These are phyloP conservation scores for Solanum pinnatisectum DNA, from an alignment of 257 asterid genomes.

Conservation along the genomic window DNA sequence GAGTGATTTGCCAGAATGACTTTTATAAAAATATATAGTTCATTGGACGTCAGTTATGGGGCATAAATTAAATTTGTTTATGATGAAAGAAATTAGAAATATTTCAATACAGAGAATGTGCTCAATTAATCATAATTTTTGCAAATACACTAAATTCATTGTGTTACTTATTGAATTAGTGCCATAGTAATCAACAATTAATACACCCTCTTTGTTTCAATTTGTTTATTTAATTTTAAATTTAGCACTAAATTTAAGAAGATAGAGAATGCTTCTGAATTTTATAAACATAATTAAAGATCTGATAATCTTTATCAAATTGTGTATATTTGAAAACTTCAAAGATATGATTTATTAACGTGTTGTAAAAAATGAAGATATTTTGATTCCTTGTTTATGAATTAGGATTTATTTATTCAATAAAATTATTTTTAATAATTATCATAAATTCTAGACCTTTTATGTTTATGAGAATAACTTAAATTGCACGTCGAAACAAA, in stretches of 20 bases:
- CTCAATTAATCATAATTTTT: not conserved
- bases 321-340: not conserved
- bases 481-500: not conserved
- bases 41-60: not conserved
- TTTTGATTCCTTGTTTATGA: not conserved
- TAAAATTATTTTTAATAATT: too few relatives aligned
- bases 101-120: not conserved
- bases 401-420: not conserved
- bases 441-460: too few relatives aligned
- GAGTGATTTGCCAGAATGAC: not conserved
- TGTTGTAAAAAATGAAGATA: fast-evolving
- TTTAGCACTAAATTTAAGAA: too few relatives aligned
- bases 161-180: not conserved
- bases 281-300: not conserved
- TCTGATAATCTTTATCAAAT: not conserved
- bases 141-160: not conserved
- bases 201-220: not conserved
- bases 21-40: not conserved
- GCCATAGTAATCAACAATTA: too few relatives aligned
- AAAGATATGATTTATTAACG: not conserved
- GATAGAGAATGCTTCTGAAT: not conserved
- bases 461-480: not conserved
- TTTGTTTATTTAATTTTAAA: too few relatives aligned
- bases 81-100: not conserved
- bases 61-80: not conserved